Evolutionary conservation across 331 rosid genomes (phyloP).

Genomic region (Erythrophleum ivorense): DNA sequence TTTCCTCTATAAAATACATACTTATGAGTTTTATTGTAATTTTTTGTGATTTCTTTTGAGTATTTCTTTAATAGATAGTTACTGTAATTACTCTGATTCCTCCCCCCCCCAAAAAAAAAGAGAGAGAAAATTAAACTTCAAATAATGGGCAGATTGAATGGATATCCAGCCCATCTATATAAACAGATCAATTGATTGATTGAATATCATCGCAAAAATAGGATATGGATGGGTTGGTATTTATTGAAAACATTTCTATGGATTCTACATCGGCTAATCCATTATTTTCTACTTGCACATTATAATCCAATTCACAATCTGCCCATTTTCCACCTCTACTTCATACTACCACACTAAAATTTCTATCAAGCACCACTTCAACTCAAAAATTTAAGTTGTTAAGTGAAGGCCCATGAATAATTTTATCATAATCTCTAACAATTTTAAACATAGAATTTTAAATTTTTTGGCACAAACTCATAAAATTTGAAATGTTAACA

Average conservation of each 20-base stretch:
- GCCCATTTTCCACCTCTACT: neutral
- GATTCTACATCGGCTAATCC: neutral
- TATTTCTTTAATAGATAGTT: neutral
- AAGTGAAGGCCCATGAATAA: too few species aligned
- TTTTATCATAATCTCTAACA: neutral
- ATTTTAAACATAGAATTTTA: neutral
- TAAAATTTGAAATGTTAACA: neutral
- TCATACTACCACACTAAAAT: constrained; percentile 7
- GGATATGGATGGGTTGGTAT: neutral
- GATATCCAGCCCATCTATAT: neutral
- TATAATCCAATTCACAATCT: neutral
- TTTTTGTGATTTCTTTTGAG: neutral
- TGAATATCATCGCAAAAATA: neutral
- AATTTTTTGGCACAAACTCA: constrained; percentile 15
- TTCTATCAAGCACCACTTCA: too few species aligned
- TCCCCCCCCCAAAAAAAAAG: neutral
- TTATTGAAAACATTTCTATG: neutral
- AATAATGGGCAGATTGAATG: neutral
- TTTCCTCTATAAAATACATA: too few species aligned
- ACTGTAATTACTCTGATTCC: neutral
- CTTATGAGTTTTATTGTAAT: too few species aligned
- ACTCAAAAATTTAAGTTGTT: too few species aligned
- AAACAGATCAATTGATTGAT: neutral
- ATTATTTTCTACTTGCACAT: neutral
- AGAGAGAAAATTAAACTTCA: neutral